Evolutionary conservation across 176 grass and related monocot genomes (phyloP), one percentile per base, ranked within the genome.

Genomic region (Oryza glumipatula): DNA sequence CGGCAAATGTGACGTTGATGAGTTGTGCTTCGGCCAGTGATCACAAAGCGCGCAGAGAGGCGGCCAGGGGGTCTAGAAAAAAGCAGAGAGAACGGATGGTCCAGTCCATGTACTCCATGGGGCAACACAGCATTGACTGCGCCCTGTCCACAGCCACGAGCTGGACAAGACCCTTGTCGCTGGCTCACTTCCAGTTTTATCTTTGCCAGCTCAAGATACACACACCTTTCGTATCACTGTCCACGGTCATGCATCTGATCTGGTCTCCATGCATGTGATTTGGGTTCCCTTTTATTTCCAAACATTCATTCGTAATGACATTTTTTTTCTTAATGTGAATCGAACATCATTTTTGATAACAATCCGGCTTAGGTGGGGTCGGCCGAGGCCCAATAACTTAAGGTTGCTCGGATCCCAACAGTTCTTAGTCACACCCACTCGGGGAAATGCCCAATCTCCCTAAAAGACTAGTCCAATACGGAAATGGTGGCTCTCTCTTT

Each of bases 181-280:
- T 82, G 12, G 46, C 65, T 47, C 65, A 33, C 39, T 82, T 44
- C 78, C 73, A n/a, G 56, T 78, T 24, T 35, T 82, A 76, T 52
- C 39, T 56, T 61, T 86, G 73, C 72, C 88, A 89, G 52, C 72
- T 65, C 82, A 67, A 54, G 17, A 30, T 15, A 56, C 36, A 61
- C 23, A 61, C 4, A 35, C n/a, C 11, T 56, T 21, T 58, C 6
- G 12, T 21, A 16, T 38, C 30, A 39, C 30, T 5, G 48, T 43
- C 67, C 76, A 72, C 10, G 26, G 30, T 39, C 70, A 68, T 33
- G 43, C 43, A 10, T 44, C 43, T 44, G 10, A 47, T 16, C 35
- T 79, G 60, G 49, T 35, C 64, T 87, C 6, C 84, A 66, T 71
- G 68, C 84, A 66, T 71, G 68, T 87, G 78, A 52, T 65, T 47